Evolutionary conservation across 2,329 filamentous ascomycete genomes (phyloP), one percentile per base, ranked within the genome.

Genomic region (Sclerotinia trifoliorum): DNA sequence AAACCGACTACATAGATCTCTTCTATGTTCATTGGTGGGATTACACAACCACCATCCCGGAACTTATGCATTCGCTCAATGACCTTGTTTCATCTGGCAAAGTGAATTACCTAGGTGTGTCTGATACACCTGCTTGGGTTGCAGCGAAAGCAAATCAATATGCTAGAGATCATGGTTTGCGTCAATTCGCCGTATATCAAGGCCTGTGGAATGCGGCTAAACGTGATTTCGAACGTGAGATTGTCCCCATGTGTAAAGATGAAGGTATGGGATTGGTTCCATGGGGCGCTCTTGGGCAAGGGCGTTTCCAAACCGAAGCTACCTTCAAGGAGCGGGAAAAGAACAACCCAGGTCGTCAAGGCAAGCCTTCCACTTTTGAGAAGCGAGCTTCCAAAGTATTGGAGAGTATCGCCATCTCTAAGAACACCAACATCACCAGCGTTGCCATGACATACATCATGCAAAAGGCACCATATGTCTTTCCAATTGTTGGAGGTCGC

Each of bases 1-100:
- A 82, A 32, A 86, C 82, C 3, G 72, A 78, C 1, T 87, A 89
- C 75, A 84, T 87, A 69, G 85, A 86, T 76, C 80, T 87, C 2
- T 78, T 88, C 17, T 85, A 87, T 75, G 84, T 88, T 66, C 86
- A 88, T 72, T 80, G 86, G 19, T 80, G 85, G 69, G 86, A 88
- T 69, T 76, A 77, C 0, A 76, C 77, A 2, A 83, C 81, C 1
- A 81, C 83, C 0, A 76, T 80, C 2, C 83, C 86, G 73, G 85
- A 88, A 77, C 86, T 85, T 21, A 87, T 88, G 85, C 81, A 82
- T 73, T 84, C 84, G 7, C 76, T 87, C 24, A 83, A 88, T 69
- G 85, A 88, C 72, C 80, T 88, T 0, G 80, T 88, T 0, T 79
- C 83, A 72, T 81, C 79, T 4, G 86, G 86, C 0, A 86, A 85